Conservation (phyloP, 78 protist species). For the Ministeria vibrans region DNA sequence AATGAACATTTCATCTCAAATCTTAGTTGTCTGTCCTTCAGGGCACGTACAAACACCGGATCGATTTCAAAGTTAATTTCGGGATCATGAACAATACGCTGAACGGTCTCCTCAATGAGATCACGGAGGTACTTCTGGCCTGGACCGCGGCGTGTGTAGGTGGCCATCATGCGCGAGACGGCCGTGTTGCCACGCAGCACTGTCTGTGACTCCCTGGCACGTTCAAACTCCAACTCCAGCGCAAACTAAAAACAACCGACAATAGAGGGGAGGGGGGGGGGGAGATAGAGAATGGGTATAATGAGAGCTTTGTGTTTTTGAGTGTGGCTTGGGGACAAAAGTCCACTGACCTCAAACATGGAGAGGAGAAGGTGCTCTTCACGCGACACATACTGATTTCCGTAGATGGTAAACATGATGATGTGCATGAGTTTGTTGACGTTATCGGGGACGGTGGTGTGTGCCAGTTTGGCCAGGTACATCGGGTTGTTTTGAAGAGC, state of each 20-base stretch:
- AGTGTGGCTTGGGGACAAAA: no score
- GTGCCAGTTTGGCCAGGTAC: constrained; percentile 43
- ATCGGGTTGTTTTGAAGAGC: constrained; percentile 37
- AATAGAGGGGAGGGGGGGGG: neutral
- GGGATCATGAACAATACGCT: neutral
- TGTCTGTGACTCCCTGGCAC: neutral
- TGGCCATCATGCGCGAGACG: constrained; percentile 66
- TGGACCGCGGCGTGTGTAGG: constrained; percentile 66
- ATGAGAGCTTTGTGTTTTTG: no score
- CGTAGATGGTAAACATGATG: constrained; percentile 62
- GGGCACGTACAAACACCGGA: no score
- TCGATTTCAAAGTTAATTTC: constrained; percentile 20
- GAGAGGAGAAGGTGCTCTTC: constrained; percentile 60
- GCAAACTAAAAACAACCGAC: neutral
- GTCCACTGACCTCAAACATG: constrained; percentile 28
- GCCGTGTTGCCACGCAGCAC: constrained; percentile 65
- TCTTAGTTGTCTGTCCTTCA: no score
- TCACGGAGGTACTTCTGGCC: constrained; percentile 57
- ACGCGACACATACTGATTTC: constrained; percentile 61
- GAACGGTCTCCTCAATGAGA: neutral
- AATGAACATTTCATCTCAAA: no score
- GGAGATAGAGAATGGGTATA: neutral
- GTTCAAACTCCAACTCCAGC: neutral
- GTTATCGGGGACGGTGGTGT: constrained; percentile 36
- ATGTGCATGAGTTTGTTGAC: constrained; percentile 41